phyloP scores from a whole-genome alignment of 1,284 basidiomycete genomes.

The Microbotryomycetes sp. region DNA sequence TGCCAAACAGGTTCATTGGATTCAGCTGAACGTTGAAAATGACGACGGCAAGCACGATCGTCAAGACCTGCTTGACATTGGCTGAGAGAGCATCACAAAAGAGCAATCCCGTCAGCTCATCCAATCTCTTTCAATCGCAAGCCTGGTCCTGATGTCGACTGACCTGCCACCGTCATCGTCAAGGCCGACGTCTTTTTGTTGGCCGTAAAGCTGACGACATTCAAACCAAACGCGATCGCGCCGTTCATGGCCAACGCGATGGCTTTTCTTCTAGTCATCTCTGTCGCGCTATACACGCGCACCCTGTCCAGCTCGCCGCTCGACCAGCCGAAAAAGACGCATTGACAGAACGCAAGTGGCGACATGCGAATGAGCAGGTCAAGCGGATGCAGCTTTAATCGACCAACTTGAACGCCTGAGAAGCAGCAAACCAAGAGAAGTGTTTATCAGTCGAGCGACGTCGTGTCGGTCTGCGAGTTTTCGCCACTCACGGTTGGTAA shows the following conservation, averaged over 20 bases:
- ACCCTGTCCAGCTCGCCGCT: constrained; percentile 70
- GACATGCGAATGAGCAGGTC: constrained; percentile 77
- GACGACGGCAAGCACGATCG: constrained; percentile 71
- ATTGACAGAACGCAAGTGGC: constrained; percentile 80
- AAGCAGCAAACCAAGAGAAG: no score
- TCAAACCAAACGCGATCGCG: constrained; percentile 75
- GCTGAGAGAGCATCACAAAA: constrained; percentile 45
- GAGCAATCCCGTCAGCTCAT: neutral
- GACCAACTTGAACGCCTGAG: constrained; percentile 27
- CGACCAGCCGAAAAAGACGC: constrained; percentile 62
- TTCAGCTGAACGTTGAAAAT: constrained; percentile 78
- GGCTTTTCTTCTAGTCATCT: constrained; percentile 51
- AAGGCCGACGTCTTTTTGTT: constrained; percentile 80
- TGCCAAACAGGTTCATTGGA: constrained; percentile 67
- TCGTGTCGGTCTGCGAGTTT: neutral
- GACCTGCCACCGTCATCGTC: constrained; percentile 80
- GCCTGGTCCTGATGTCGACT: constrained; percentile 31
- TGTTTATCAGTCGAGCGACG: neutral
- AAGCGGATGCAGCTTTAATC: constrained; percentile 63
- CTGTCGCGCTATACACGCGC: constrained; percentile 48
- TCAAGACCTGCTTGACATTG: constrained; percentile 90
- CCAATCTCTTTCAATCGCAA: neutral
- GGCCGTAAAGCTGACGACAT: constrained; percentile 67
- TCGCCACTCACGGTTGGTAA: constrained; percentile 67
- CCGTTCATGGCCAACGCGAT: constrained; percentile 66